These are phyloP conservation scores for Capsicum pubescens DNA, from an alignment of 257 asterid genomes.

Conservation along the genomic window DNA sequence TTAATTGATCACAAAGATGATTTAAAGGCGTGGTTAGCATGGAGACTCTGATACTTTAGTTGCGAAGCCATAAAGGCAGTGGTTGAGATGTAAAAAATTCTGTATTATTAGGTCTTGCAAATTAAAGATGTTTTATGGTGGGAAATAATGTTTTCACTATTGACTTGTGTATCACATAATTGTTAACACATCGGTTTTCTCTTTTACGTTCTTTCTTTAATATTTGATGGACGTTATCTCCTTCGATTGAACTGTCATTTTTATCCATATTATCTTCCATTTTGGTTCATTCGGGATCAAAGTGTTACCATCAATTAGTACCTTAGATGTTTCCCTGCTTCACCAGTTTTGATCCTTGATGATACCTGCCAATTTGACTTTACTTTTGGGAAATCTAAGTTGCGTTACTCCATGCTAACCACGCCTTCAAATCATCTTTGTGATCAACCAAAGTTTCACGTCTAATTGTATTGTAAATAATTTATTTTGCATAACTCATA, in stretches of 20 bases:
- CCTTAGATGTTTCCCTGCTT: conserved; percentile 2
- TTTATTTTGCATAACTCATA: too few relatives aligned
- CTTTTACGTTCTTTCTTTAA: not conserved
- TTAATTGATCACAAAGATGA: not conserved
- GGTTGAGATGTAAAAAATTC: conserved; percentile 13
- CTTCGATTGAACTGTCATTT: not conserved
- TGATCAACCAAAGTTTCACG: too few relatives aligned
- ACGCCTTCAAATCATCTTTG: too few relatives aligned
- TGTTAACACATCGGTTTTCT: not conserved
- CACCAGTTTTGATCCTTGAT: not conserved
- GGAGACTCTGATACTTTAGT: not conserved
- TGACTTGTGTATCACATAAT: conserved; percentile 7
- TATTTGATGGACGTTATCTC: not conserved
- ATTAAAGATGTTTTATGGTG: not conserved
- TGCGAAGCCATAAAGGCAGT: conserved; percentile 1
- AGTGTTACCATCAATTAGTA: not conserved
- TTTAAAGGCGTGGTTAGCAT: not conserved
- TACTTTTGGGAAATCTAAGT: not conserved
- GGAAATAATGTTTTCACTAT: not conserved
- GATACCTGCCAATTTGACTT: not conserved
- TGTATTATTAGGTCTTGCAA: not conserved
- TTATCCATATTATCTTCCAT: not conserved
- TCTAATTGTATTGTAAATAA: too few relatives aligned
- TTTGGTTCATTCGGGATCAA: conserved; percentile 5
- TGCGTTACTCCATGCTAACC: not conserved